Evolutionary conservation across 1,139 yeast species (phyloP).

Genomic region (Starmera stellimalicola): DNA sequence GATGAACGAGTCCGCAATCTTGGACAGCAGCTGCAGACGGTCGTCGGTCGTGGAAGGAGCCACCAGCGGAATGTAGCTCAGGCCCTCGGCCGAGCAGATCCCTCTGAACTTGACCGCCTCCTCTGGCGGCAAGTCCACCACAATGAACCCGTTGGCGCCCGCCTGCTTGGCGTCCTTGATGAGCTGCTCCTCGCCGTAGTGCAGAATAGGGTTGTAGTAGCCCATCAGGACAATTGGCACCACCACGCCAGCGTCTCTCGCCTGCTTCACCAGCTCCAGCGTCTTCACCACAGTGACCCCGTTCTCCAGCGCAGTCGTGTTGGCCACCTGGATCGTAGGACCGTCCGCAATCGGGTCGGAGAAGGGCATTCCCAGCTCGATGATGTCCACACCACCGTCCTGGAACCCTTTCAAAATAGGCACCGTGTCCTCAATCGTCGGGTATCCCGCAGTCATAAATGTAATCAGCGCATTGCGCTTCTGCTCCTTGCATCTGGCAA

Average conservation of each 20-base stretch:
- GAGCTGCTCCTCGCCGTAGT: constrained; percentile 80
- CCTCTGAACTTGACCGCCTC: constrained; percentile 86
- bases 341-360: constrained; percentile 99
- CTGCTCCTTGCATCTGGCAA: constrained; percentile 60
- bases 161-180: constrained; percentile 69
- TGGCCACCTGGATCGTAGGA: constrained; percentile 88
- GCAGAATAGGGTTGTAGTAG: constrained; percentile 88
- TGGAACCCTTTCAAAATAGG: constrained; percentile 83
- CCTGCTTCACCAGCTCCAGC: constrained; percentile 61
- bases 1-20: constrained; percentile 88
- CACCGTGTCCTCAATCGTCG: constrained; percentile 77
- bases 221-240: constrained; percentile 94
- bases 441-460: constrained; percentile 91
- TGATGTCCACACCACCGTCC: constrained; percentile 90
- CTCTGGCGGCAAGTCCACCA: constrained; percentile 96
- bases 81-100: constrained; percentile 53
- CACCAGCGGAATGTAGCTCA: constrained; percentile 84
- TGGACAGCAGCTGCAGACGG: constrained; percentile 65
- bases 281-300: constrained; percentile 67
- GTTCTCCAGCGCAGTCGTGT: constrained; percentile 66
- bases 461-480: constrained; percentile 85
- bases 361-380: constrained; percentile 93
- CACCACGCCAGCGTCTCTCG: constrained; percentile 75
- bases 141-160: constrained; percentile 91
- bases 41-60: constrained; percentile 96